Evolutionary conservation across 2,329 filamentous ascomycete species (phyloP).

Genomic region (Alternaria alternata): DNA sequence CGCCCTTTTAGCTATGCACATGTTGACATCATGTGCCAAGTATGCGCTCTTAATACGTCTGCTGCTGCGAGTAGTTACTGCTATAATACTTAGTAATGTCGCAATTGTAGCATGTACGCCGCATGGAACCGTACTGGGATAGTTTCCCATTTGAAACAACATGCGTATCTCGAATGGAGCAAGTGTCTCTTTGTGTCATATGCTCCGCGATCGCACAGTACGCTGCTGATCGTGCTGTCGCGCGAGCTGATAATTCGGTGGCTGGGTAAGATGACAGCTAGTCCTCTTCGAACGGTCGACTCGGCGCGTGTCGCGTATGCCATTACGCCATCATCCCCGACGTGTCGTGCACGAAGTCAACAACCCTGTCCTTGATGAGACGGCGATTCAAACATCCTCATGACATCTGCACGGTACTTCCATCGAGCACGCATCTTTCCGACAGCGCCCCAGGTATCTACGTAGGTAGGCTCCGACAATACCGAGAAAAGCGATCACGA

Average conservation of each 20-base stretch:
- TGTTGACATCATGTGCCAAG: background rate
- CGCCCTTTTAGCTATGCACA: background rate
- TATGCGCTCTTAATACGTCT: background rate
- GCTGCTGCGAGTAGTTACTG: background rate
- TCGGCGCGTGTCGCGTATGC: background rate
- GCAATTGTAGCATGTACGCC: background rate
- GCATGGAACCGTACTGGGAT: background rate
- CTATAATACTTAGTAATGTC: slow-evolving; percentile 2
- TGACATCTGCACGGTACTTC: background rate
- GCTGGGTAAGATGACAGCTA: background rate
- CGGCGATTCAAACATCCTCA: background rate
- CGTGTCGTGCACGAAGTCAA: background rate
- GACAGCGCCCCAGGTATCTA: background rate
- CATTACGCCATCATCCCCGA: background rate
- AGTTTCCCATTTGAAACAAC: background rate
- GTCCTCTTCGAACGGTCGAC: background rate
- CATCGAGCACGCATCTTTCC: background rate
- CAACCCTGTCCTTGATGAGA: background rate
- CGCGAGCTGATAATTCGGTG: background rate
- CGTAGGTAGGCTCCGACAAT: background rate
- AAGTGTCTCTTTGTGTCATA: background rate
- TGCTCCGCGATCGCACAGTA: background rate
- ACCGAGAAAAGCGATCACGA: background rate
- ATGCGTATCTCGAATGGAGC: background rate
- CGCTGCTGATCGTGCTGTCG: background rate